Evolutionary conservation across 192 early-diverging fungal species (phyloP).

Genomic region (Paraglomus brasilianum): DNA sequence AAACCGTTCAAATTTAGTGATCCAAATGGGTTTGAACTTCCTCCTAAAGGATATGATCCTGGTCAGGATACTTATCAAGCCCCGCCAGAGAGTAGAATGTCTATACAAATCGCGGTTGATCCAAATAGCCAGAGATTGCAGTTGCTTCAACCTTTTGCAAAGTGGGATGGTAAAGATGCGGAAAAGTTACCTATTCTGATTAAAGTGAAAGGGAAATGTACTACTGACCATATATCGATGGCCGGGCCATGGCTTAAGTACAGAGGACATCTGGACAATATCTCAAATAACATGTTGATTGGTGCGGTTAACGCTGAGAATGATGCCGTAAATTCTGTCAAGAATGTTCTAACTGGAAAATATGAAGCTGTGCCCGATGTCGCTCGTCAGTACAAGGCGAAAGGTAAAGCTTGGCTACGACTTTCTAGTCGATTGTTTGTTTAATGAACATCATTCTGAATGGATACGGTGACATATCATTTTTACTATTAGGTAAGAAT

Average conservation of each 20-base stretch:
- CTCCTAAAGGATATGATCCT: slow-evolving; percentile 89
- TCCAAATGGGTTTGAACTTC: slow-evolving; percentile 87
- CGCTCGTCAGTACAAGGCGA: slow-evolving; percentile 94
- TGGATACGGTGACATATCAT: background rate
- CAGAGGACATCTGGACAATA: slow-evolving; percentile 98
- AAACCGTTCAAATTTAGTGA: slow-evolving; percentile 92
- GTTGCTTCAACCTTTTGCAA: slow-evolving; percentile 68
- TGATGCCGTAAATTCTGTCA: slow-evolving; percentile 71
- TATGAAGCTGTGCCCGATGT: slow-evolving; percentile 90
- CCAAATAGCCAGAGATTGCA: slow-evolving; percentile 91
- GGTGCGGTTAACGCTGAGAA: slow-evolving; percentile 93
- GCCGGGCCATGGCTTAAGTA: slow-evolving; percentile 92
- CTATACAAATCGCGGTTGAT: slow-evolving; percentile 72
- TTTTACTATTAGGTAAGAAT: slow-evolving; percentile 26
- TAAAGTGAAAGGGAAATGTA: slow-evolving; percentile 98
- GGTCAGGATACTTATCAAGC: slow-evolving; percentile 95
- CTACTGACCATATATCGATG: slow-evolving; percentile 97
- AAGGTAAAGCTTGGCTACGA: slow-evolving; percentile 35
- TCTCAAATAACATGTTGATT: slow-evolving; percentile 99
- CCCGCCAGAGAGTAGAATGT: slow-evolving; percentile 79
- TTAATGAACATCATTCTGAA: background rate
- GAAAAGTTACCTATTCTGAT: slow-evolving; percentile 82
- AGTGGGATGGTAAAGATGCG: slow-evolving; percentile 91
- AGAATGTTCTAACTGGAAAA: slow-evolving; percentile 70
- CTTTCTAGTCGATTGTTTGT: too few relatives aligned